Evolutionary conservation across 108 stramenopile species (phyloP), one percentile per base, ranked within the genome.

Genomic region (Epithemia pelagica): DNA sequence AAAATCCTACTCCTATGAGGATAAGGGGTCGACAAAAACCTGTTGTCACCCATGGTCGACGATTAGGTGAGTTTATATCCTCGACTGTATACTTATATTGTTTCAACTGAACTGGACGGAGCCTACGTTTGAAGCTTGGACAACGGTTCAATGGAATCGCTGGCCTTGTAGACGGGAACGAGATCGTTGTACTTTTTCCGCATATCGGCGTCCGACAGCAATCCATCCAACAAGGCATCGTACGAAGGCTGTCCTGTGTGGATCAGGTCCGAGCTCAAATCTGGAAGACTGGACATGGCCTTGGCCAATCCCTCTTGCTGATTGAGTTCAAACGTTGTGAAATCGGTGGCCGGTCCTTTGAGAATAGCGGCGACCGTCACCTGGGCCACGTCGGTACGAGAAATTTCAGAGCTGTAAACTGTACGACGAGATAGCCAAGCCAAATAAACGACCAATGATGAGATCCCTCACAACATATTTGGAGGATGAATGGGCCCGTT

Each of bases 351-450:
- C 2, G 32, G 3, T 30, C 67, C 67, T 59, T 68, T 68, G 30
- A 68, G 31, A n/a, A 68, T 3, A 18, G 67, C 58, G 19, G 57
- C 57, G 19, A 68, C 57, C 22, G 67, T 59, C 22, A 68, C 67
- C 10, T 32, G 25, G 19, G 67, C 67, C n/a, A 68, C 67, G 32
- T 68, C 67, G 22, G 32, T 56, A 23, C 67, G 28, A 1, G 67
- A 37, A 2, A 68, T 68, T 62, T 70, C 69, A 2, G 62, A 54
- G 30, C 46, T 52, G 28, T 70, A 70, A 18, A 70, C 61, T 46
- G 37, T 46, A n/a, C n/a, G n/a, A n/a, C n/a, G n/a, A n/a, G n/a
- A n/a, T n/a, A n/a, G n/a, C n/a, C n/a, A n/a, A n/a, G n/a, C n/a
- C n/a, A n/a, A n/a, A n/a, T n/a, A n/a, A n/a, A n/a, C n/a, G n/a